Percentiles rank a stretch among this genome's conserved stretches.
These are phyloP conservation scores for Colletotrichum limetticola DNA, from an alignment of 2,329 filamentous ascomycete species.

Conservation along the genomic window DNA sequence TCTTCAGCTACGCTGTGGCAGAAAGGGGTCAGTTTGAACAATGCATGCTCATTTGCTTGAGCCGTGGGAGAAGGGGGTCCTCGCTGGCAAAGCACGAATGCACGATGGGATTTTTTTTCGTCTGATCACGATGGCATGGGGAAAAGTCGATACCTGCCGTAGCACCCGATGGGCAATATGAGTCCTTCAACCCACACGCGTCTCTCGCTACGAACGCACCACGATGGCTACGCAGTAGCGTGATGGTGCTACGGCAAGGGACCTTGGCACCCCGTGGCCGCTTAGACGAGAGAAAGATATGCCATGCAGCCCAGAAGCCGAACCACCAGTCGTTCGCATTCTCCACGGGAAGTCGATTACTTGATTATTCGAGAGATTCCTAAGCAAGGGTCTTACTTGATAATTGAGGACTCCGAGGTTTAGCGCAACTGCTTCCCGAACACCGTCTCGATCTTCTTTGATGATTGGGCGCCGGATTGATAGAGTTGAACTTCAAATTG, in stretches of 20 bases:
- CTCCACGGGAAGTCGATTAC: constrained; percentile 7
- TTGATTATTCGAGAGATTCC: constrained; percentile 1
- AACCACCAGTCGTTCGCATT: neutral
- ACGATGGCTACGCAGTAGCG: constrained; percentile 6
- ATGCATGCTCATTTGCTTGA: neutral
- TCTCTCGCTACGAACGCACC: neutral
- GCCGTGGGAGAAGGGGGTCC: neutral
- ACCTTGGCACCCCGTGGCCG: neutral
- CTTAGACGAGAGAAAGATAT: neutral
- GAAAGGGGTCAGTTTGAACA: neutral
- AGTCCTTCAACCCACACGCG: constrained; percentile 10
- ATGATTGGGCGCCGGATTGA: constrained; percentile 25
- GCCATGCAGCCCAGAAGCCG: neutral
- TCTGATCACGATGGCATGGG: constrained; percentile 23
- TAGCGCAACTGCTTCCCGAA: neutral
- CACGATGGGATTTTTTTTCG: constrained; percentile 20
- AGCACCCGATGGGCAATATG: constrained; percentile 16
- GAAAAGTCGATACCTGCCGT: constrained; percentile 16
- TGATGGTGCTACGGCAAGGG: constrained; percentile 3
- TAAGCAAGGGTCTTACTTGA: constrained; percentile 18
- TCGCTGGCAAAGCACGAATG: neutral
- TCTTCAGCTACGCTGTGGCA: neutral
- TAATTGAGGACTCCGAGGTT: neutral
- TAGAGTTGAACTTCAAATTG: neutral
- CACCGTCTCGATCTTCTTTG: constrained; percentile 11